Evolutionary conservation across 139 green algal species (phyloP), one percentile per base, ranked within the genome.

Genomic region (Dunaliella sp.): DNA sequence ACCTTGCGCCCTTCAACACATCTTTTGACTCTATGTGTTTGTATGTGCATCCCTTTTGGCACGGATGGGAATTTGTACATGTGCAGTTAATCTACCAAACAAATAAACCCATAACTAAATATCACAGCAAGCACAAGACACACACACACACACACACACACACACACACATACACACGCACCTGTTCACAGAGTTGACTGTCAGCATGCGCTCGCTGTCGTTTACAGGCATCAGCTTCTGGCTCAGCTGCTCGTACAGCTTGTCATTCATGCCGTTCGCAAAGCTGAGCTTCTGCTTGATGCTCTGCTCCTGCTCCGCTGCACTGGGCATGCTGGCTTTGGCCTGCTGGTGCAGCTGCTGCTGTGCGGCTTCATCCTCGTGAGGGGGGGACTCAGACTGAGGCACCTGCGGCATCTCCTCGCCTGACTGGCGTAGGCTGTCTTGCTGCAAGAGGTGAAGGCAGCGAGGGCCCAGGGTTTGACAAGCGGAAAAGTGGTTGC

Each of bases 171-270:
- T 78, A 12, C 26, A 32, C 30, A 32, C 26, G 73, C 73, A 78
- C 73, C 73, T 78, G 73, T 78, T 32, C 12, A 78, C 73, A 28
- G 84, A 58, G 48, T n/a, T 87, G 57, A 87, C 77, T 26, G 72
- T 87, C 31, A 87, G 77, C 77, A 87, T 38, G n/a, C 38, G 38
- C 22, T 75, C 33, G 37, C 21, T 79, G 75, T 83, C 83, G 38
- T 87, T 78, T 21, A 80, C 48, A 36, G 48, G 57, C 75, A 90
- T 38, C 59, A 91, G 76, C 82, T 91, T 92, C 59, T 79, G 72
- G 0, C 38, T 83, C n/a, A 92, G 84, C 84, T 92, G 89, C 86
- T 92, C 58, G 38, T 86, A 86, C 77, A 90, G 73, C 35, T 59
- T 36, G 28, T 88, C 87, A 38, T 88, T 85, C 75, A 85, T 84